Evolutionary conservation across 306 rosid species (phyloP).

Genomic region (Sesbania bispinosa): DNA sequence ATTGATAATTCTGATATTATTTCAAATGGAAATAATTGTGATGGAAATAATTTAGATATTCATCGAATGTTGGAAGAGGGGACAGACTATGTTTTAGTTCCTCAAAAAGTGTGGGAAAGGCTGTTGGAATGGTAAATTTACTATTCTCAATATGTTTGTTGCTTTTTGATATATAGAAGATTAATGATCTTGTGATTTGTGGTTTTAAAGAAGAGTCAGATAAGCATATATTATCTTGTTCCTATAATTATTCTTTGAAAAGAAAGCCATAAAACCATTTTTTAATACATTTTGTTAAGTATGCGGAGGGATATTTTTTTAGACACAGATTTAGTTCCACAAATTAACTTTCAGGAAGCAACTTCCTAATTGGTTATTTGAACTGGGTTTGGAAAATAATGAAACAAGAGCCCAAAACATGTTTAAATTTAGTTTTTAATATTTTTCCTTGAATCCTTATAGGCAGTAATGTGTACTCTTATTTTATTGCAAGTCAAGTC

Average conservation of each 20-base stretch:
- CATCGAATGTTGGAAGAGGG: slow-evolving; percentile 60
- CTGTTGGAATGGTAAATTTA: slow-evolving; percentile 66
- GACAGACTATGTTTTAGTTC: slow-evolving; percentile 76
- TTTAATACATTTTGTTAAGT: not conserved
- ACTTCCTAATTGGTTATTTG: slow-evolving; percentile 1
- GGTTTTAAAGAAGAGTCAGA: slow-evolving; percentile 1
- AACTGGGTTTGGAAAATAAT: not conserved
- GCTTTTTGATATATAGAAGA: not conserved
- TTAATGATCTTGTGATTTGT: slow-evolving; percentile 5
- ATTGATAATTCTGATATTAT: slow-evolving; percentile 89
- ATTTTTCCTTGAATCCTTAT: not conserved
- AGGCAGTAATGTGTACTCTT: not conserved
- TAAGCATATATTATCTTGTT: slow-evolving; percentile 5
- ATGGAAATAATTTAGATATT: slow-evolving; percentile 50
- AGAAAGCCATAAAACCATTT: not conserved
- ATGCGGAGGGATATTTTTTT: not conserved
- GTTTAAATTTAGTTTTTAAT: not conserved
- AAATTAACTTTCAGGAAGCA: slow-evolving; percentile 21
- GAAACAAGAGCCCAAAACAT: not conserved
- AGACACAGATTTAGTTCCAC: too few species aligned
- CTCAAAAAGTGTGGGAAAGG: slow-evolving; percentile 85
- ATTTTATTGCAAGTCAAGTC: not conserved
- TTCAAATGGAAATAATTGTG: slow-evolving; percentile 38
- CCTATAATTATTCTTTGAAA: not conserved
- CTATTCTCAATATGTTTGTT: not conserved